phyloP scores from a whole-genome alignment of 1,139 yeast species.

The Diutina neorugosa region DNA sequence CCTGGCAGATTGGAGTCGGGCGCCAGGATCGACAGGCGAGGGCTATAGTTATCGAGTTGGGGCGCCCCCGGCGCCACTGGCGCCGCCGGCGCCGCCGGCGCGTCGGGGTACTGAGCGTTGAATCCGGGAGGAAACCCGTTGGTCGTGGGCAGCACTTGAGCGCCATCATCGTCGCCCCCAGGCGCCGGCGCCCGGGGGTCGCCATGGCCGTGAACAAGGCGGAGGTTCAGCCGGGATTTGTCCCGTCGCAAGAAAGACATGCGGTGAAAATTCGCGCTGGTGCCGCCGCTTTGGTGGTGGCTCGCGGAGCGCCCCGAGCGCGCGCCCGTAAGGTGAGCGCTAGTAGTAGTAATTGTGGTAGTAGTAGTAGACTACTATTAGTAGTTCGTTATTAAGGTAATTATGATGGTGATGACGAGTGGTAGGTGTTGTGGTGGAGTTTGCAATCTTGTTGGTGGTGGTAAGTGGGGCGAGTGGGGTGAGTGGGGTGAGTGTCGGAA shows the following conservation, averaged over 20 bases:
- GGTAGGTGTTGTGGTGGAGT: too few relatives aligned
- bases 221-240: conserved; percentile 14
- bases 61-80: not conserved
- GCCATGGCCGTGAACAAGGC: not conserved
- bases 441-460: too few relatives aligned
- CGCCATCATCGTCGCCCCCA: conserved; percentile 1
- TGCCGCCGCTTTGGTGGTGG: not conserved
- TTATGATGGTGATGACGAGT: too few relatives aligned
- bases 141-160: not conserved
- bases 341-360: not conserved
- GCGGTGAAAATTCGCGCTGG: not conserved
- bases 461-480: not conserved
- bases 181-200: conserved; percentile 3
- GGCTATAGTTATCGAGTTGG: conserved; percentile 6
- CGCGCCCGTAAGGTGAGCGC: too few relatives aligned
- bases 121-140: conserved; percentile 1
- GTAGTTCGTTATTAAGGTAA: too few relatives aligned
- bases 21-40: conserved; percentile 8
- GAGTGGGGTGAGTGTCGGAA: not conserved
- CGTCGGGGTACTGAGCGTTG: not conserved
- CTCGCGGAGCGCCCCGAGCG: not conserved
- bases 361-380: too few relatives aligned
- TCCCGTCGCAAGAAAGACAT: conserved; percentile 23
- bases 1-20: conserved; percentile 4
- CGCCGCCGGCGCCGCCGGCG: not conserved